These are phyloP conservation scores for Aspergillus ruber DNA, from an alignment of 2,329 filamentous ascomycete species.

Conservation along the genomic window DNA sequence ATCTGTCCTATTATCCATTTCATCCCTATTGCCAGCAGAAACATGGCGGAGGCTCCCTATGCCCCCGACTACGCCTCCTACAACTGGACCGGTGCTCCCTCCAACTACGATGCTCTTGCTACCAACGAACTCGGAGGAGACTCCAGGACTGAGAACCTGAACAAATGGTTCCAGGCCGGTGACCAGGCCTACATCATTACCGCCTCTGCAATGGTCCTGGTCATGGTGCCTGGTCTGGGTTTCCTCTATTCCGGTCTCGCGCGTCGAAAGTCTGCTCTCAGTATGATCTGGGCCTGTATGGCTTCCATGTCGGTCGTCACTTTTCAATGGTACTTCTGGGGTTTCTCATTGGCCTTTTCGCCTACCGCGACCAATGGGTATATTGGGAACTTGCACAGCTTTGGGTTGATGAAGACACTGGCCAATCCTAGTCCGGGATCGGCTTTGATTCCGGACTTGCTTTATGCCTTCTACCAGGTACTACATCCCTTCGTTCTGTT, in stretches of 20 bases:
- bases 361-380: slow-evolving; percentile 74
- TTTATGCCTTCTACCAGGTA: slow-evolving; percentile 93
- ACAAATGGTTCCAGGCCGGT: slow-evolving; percentile 89
- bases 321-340: slow-evolving; percentile 99
- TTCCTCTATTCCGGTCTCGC: slow-evolving; percentile 97
- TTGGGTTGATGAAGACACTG: slow-evolving; percentile 79
- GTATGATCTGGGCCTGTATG: slow-evolving; percentile 96
- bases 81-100: slow-evolving; percentile 43
- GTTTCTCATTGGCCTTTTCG: slow-evolving; percentile 91
- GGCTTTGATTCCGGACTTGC: slow-evolving; percentile 76
- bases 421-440: slow-evolving; percentile 81
- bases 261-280: slow-evolving; percentile 93
- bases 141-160: slow-evolving; percentile 74
- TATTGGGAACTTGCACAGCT: slow-evolving; percentile 85
- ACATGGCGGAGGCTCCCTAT: slow-evolving; percentile 22
- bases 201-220: slow-evolving; percentile 81
- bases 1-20: not conserved
- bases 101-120: slow-evolving; percentile 40
- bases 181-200: slow-evolving; percentile 93
- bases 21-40: slow-evolving; percentile 5
- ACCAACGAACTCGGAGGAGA: slow-evolving; percentile 64
- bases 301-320: slow-evolving; percentile 83
- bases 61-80: slow-evolving; percentile 43
- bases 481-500: slow-evolving; percentile 10
- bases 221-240: slow-evolving; percentile 95